Evolutionary conservation across 192 early-diverging fungal species (phyloP).

Genomic region (Umbelopsis sp.): DNA sequence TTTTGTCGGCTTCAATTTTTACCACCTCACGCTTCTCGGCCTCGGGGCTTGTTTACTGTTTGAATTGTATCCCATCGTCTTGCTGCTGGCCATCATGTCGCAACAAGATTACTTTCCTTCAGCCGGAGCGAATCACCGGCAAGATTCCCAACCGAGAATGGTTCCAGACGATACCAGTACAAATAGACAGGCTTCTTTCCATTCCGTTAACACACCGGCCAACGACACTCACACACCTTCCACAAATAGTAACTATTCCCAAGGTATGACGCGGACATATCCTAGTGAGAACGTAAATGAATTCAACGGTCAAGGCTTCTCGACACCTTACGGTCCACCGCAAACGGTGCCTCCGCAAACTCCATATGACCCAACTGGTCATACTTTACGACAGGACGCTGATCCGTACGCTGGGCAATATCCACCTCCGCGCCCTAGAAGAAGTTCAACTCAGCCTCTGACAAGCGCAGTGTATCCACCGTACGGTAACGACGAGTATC

Average conservation of each 20-base stretch:
- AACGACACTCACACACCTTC: background rate
- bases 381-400: background rate
- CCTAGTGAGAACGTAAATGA: background rate
- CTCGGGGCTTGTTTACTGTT: too few relatives aligned
- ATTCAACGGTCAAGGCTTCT: background rate
- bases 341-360: background rate
- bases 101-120: slow-evolving; percentile 8
- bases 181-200: background rate
- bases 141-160: background rate
- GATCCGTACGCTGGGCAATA: slow-evolving; percentile 38
- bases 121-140: background rate
- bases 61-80: too few relatives aligned
- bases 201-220: background rate
- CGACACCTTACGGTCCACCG: background rate
- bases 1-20: too few relatives aligned
- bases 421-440: slow-evolving; percentile 21
- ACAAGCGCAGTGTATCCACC: background rate
- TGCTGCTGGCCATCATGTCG: background rate
- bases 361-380: background rate
- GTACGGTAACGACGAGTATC: background rate
- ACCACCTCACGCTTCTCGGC: too few relatives aligned
- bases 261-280: background rate
- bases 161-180: background rate
- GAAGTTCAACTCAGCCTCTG: background rate
- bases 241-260: background rate